Evolutionary conservation across 495 filamentous ascomycete genomes (phyloP), one percentile per base, ranked within the genome.

Genomic region (Penicillium roqueforti): DNA sequence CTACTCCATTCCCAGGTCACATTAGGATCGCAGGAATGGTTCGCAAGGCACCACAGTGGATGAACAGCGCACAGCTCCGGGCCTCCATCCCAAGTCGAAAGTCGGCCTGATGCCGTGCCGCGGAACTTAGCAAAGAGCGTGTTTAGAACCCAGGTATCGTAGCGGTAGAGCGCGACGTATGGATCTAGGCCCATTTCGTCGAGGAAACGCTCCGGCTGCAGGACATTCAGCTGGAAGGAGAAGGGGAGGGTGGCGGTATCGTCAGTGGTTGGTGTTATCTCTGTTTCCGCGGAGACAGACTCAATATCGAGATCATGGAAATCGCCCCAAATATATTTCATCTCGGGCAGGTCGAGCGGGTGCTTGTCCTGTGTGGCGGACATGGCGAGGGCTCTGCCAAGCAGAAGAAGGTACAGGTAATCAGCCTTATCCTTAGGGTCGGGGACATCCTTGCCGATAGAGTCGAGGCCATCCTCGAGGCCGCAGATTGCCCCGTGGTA

Each of bases 261-360:
- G 9, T 45, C 44, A 2, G 56, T 32, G 5, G 34, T 19, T 9
- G 19, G 22, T 14, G 23, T 28, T 4, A 23, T 36, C 8, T 48
- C 46, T 19, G n/a, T 18, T 13, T 50, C 50, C 1, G 31, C 34
- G 10, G 34, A 28, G 13, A 31, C 18, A 18, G 41, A 16, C 10
- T 54, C 52, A 18, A 57, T 32, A 41, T 69, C 57, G 45, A 63
- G 67, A 13, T 74, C 64, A 49, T 71, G 70, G 68, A 85, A 88
- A 64, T 86, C 93, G n/a, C 92, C 95, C 86, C 95, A 97, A 54
- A 97, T 92, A 70, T 91, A 96, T 61, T 92, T 92, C 28, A 93
- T 80, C 60, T 95, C 88, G 0, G 80, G 78, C 0, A 97, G 80
- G 1, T 93, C 87, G 13, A 97, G 80, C 1, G 95, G 89, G 61